These are phyloP conservation scores for Immersiella caudata DNA, from an alignment of 495 filamentous ascomycete species.

Conservation along the genomic window DNA sequence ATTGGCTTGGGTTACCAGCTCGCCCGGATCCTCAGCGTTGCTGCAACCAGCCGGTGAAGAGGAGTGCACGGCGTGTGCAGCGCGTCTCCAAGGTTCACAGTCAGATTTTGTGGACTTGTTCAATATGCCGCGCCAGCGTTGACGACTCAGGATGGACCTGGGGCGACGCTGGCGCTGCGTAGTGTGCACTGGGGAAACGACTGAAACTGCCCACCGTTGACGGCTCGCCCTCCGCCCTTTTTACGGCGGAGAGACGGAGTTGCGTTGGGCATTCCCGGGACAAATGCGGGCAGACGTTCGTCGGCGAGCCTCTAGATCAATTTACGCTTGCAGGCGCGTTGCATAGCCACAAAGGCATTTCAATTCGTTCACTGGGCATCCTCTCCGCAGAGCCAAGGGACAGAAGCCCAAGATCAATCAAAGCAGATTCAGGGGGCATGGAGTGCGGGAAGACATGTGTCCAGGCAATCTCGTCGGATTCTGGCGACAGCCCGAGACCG, in stretches of 20 bases:
- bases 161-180: background rate
- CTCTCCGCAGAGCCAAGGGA: background rate
- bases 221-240: background rate
- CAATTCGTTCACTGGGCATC: background rate
- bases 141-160: background rate
- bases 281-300: constrained; percentile 1
- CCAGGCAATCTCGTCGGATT: constrained; percentile 4
- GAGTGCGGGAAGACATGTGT: background rate
- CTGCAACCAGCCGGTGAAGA: background rate
- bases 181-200: background rate
- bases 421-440: background rate
- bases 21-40: background rate
- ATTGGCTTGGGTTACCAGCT: constrained; percentile 2
- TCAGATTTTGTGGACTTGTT: background rate
- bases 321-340: background rate
- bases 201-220: background rate
- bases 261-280: background rate
- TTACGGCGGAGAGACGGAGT: background rate
- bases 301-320: background rate
- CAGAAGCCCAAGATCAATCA: background rate
- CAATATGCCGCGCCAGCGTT: background rate
- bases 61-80: background rate
- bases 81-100: background rate
- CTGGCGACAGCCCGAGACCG: background rate
- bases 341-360: background rate